These are phyloP conservation scores for Vigna reflexopilosa DNA, from an alignment of 306 rosid genomes.

Conservation along the genomic window DNA sequence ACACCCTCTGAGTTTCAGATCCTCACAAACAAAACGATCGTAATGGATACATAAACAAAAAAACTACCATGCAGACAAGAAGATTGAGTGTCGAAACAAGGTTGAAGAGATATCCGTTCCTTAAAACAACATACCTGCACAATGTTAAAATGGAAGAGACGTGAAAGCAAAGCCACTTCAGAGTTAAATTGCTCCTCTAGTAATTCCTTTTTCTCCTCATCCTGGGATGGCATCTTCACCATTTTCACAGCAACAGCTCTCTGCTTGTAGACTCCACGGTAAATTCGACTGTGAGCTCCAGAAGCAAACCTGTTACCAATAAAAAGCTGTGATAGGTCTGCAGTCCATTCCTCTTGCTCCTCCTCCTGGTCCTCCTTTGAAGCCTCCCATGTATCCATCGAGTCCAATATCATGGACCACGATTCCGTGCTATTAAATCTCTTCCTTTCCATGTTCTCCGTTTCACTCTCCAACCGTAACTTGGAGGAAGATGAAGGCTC, in stretches of 20 bases:
- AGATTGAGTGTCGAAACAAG: background rate
- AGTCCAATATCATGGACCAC: conserved; percentile 91
- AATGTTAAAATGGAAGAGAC: conserved; percentile 80
- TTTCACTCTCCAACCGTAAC: conserved; percentile 50
- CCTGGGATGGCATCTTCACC: conserved; percentile 80
- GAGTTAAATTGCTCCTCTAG: conserved; percentile 84
- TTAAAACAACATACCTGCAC: conserved; percentile 67
- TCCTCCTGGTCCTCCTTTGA: conserved; percentile 72
- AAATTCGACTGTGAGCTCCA: conserved; percentile 90
- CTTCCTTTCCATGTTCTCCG: conserved; percentile 73
- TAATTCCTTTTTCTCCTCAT: conserved; percentile 61
- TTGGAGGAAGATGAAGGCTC: conserved; percentile 57
- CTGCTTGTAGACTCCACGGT: conserved; percentile 92
- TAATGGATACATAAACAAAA: background rate
- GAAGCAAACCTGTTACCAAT: conserved; percentile 90
- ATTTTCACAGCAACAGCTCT: conserved; percentile 93
- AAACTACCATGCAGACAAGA: conserved; percentile 37
- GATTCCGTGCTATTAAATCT: conserved; percentile 87
- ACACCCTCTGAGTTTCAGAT: conserved; percentile 14
- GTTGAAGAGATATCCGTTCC: background rate
- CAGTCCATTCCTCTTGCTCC: conserved; percentile 84
- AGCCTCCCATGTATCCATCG: conserved; percentile 84
- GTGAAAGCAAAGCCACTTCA: conserved; percentile 86
- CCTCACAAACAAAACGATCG: background rate
- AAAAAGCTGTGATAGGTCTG: conserved; percentile 85